These are phyloP conservation scores for Artemisia annua DNA, from an alignment of 129 eudicot genomes.

Conservation along the genomic window DNA sequence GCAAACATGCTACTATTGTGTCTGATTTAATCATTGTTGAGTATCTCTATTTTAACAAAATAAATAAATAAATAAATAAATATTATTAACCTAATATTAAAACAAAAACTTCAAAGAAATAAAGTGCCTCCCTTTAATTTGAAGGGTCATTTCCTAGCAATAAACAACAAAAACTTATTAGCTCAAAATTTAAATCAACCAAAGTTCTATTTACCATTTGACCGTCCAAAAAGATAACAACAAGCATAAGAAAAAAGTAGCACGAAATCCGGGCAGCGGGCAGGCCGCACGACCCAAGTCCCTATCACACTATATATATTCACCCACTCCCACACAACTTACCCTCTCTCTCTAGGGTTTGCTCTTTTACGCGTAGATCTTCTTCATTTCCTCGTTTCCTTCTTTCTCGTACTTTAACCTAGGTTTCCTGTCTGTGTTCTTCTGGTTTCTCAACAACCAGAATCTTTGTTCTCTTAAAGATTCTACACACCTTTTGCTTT, in stretches of 20 bases:
- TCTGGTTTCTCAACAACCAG: neutral
- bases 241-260: neutral
- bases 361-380: conserved; percentile 25
- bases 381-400: conserved; percentile 31
- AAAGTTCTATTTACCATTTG: conserved; percentile 16
- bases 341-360: conserved; percentile 27
- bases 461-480: conserved; percentile 28
- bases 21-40: too few relatives aligned
- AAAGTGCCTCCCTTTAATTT: neutral
- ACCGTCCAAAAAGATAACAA: neutral
- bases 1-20: too few relatives aligned
- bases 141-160: neutral
- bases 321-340: conserved; percentile 22
- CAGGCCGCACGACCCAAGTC: conserved; percentile 38
- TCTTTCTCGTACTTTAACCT: conserved; percentile 33
- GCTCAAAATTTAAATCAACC: conserved; percentile 7
- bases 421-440: conserved; percentile 12
- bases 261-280: conserved; percentile 44
- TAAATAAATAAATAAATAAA: too few relatives aligned
- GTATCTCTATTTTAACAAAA: too few relatives aligned
- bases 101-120: too few relatives aligned
- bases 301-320: conserved; percentile 16
- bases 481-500: conserved; percentile 8
- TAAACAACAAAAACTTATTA: too few relatives aligned
- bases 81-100: too few relatives aligned